Base-by-base conservation (phyloP, 345 rosid genomes). In the Salix brachista region DNA sequence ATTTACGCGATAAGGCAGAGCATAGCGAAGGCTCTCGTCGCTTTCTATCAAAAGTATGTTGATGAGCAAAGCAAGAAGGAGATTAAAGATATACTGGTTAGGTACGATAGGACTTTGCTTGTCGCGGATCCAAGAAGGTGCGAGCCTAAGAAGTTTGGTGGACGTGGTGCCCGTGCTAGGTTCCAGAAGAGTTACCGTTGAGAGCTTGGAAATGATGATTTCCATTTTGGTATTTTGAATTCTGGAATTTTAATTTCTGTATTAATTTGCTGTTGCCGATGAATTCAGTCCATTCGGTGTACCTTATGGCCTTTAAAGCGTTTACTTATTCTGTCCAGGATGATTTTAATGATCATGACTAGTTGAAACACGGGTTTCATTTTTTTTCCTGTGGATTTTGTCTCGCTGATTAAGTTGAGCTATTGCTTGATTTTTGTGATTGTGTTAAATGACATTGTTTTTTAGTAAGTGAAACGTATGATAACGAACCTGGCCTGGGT, bases 131-230 rank as follows among this genome's bases (percentile, higher is more conserved):
- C 94, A 4, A 85, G 97, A 74, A 75, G 94, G 70, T 92, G 97
- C 71, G 97, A 92, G 93, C 91, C 97, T 1, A 92, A 92, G 94
- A 92, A 92, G 88, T 92, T 92, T 12, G 97, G 97, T 65, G 97
- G 97, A 39, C 90, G 90, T 52, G 93, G 97, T 70, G 97, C 97
- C 13, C 92, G 97, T 69, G 85, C 94, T 48, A 91, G 97, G 85
- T 92, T 90, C 89, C 97, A 90, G 91, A 92, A 92, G 85, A 83
- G 87, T 86, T 92, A 92, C 86, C 97, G 97, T 89, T 92, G 83
- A 85, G 69, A 32, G 32, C 14, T 36, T 19, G 44, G 44, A 54
- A 1, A 8, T 58, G 16, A 10, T 18, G 39, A 8, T 70, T 25
- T 50, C 39, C 72, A 36, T 75, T 75, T 67, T 50, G 71, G 52